phyloP scores from a whole-genome alignment of 1,139 yeast genomes.

The Candida glucosophila region DNA sequence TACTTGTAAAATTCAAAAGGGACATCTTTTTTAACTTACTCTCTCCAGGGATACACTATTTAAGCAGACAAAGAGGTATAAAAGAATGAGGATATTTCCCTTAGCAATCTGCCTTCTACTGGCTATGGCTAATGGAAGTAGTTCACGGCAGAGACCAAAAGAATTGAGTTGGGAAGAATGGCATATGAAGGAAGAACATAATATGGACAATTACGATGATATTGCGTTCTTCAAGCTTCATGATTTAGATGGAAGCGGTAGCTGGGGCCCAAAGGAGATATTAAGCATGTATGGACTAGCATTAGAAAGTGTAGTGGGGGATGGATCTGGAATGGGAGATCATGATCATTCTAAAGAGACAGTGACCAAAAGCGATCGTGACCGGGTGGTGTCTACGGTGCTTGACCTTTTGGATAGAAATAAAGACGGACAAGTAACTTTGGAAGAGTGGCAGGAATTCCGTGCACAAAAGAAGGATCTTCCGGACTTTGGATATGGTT shows the following conservation, averaged over 20 bases:
- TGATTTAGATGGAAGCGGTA: slow-evolving; percentile 50
- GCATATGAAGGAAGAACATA: slow-evolving; percentile 91
- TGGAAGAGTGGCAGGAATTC: slow-evolving; percentile 69
- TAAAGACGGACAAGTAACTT: slow-evolving; percentile 54
- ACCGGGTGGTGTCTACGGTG: slow-evolving; percentile 49
- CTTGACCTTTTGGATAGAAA: slow-evolving; percentile 56
- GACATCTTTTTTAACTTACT: not conserved
- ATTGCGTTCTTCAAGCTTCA: slow-evolving; percentile 76
- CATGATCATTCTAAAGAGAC: slow-evolving; percentile 51
- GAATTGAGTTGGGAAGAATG: slow-evolving; percentile 64
- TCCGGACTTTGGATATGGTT: slow-evolving; percentile 92
- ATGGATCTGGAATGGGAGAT: slow-evolving; percentile 83
- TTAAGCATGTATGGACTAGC: slow-evolving; percentile 72
- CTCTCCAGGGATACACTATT: not conserved
- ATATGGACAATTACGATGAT: slow-evolving; percentile 63
- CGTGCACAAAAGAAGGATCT: slow-evolving; percentile 56
- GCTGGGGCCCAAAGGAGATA: slow-evolving; percentile 57
- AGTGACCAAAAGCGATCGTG: slow-evolving; percentile 48
- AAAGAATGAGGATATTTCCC: too few relatives aligned
- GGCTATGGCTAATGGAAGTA: slow-evolving; percentile 13
- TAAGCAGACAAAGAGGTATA: too few relatives aligned
- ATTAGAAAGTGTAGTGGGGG: slow-evolving; percentile 69
- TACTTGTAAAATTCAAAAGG: too few relatives aligned
- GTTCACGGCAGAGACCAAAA: slow-evolving; percentile 28
- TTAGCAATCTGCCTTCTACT: too few relatives aligned